Conservation (phyloP, 2,329 filamentous ascomycete genomes). For the Trichoderma sp. region DNA sequence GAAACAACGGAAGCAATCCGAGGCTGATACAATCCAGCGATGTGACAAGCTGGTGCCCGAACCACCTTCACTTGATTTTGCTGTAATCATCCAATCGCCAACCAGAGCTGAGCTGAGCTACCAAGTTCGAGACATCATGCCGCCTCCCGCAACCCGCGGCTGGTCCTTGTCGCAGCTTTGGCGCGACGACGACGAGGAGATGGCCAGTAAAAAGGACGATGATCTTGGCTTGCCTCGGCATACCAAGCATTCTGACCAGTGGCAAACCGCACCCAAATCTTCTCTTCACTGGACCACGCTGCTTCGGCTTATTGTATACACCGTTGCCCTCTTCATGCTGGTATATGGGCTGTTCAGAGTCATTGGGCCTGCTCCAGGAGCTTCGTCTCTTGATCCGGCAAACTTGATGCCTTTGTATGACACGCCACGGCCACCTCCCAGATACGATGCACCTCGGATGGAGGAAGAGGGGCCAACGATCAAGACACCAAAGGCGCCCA, state of each 20-base stretch:
- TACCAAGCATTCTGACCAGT: constrained; percentile 31
- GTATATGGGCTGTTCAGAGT: constrained; percentile 46
- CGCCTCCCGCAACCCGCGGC: constrained; percentile 27
- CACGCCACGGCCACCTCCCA: neutral
- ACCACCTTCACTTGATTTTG: neutral
- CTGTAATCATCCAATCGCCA: neutral
- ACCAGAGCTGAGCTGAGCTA: neutral
- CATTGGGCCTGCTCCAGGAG: constrained; percentile 38
- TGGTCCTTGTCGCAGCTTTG: constrained; percentile 41
- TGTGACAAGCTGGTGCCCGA: neutral
- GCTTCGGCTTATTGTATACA: constrained; percentile 50
- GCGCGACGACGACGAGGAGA: constrained; percentile 53
- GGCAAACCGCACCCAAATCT: constrained; percentile 39
- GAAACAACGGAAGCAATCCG: neutral
- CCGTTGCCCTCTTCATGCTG: constrained; percentile 49
- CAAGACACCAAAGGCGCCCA: neutral
- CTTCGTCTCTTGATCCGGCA: constrained; percentile 32
- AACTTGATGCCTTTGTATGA: neutral
- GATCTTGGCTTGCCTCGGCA: constrained; percentile 41
- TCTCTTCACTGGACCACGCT: constrained; percentile 51
- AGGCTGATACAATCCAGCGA: neutral
- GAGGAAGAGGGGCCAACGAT: neutral
- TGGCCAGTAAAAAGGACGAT: constrained; percentile 62
- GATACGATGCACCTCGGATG: constrained; percentile 10
- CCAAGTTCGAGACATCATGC: neutral